A percentile compares a stretch with the other conserved stretches of the same genome.
Conservation (phyloP, 345 rosid species). For the Boechera stricta region DNA sequence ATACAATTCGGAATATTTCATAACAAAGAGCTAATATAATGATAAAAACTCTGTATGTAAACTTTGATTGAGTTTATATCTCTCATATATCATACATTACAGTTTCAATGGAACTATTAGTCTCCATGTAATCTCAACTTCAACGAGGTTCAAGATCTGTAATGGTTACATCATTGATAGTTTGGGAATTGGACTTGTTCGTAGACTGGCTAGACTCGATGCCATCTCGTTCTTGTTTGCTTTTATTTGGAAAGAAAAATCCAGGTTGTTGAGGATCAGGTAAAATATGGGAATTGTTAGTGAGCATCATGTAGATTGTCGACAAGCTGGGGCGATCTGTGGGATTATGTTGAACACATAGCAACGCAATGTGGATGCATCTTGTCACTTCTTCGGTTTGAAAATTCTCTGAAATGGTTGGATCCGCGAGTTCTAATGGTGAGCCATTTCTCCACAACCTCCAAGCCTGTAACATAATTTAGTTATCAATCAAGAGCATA, state of each 20-base stretch:
- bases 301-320: slow-evolving; percentile 29
- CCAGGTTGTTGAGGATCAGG: slow-evolving; percentile 30
- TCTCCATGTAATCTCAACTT: not conserved
- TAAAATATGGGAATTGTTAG: not conserved
- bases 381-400: slow-evolving; percentile 8
- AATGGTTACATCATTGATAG: slow-evolving; percentile 16
- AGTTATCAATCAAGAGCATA: not conserved
- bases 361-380: no score
- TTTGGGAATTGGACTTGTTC: not conserved
- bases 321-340: slow-evolving; percentile 25
- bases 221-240: not conserved
- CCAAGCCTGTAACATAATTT: slow-evolving; percentile 40
- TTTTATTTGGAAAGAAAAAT: not conserved
- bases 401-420: slow-evolving; percentile 6
- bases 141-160: slow-evolving; percentile 13
- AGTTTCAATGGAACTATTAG: no score
- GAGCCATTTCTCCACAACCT: slow-evolving; percentile 25
- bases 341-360: slow-evolving; percentile 36
- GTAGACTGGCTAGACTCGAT: slow-evolving; percentile 1
- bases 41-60: no score
- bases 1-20: no score
- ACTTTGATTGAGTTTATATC: no score
- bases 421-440: slow-evolving; percentile 36
- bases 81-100: no score
- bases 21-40: no score